phyloP scores from a whole-genome alignment of 495 filamentous ascomycete species.

The Penicillium canescens region DNA sequence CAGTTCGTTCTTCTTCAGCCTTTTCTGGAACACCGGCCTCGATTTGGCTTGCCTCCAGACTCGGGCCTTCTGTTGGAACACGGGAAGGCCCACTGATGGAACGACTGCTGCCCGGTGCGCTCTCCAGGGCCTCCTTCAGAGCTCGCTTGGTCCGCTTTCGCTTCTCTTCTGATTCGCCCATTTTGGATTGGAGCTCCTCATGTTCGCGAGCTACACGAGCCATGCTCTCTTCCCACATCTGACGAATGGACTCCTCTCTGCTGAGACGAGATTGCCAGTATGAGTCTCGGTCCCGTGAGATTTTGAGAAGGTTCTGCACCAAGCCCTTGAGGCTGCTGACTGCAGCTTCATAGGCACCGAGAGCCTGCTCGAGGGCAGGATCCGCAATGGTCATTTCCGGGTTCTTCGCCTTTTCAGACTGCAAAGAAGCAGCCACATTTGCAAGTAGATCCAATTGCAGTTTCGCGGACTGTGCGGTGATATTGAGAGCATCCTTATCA shows the following conservation, averaged over 20 bases:
- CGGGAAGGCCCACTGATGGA: constrained; percentile 34
- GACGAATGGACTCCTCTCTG: constrained; percentile 80
- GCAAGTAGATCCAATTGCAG: constrained; percentile 87
- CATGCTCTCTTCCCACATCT: constrained; percentile 99
- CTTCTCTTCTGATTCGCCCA: constrained; percentile 89
- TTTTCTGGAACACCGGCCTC: constrained; percentile 7
- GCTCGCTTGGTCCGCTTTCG: constrained; percentile 86
- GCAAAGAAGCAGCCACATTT: constrained; percentile 78
- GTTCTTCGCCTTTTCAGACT: constrained; percentile 67
- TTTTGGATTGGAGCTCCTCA: constrained; percentile 80
- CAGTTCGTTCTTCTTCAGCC: constrained; percentile 9
- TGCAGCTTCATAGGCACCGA: constrained; percentile 86
- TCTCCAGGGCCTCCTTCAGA: constrained; percentile 81
- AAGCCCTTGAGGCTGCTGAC: constrained; percentile 84
- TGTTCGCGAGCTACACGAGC: constrained; percentile 89
- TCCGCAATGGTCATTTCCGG: constrained; percentile 71
- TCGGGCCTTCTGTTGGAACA: constrained; percentile 13
- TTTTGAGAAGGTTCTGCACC: constrained; percentile 83
- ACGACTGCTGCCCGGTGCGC: constrained; percentile 47
- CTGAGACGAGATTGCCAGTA: constrained; percentile 97
- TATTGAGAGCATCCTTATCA: constrained; percentile 89
- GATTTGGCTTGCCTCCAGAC: constrained; percentile 16
- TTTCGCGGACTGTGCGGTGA: constrained; percentile 92
- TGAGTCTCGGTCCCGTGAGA: constrained; percentile 87
- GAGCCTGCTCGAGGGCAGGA: constrained; percentile 70